These are phyloP conservation scores for Sugiyamaella boreocaroliniensis DNA, from an alignment of 805 yeast species.

Conservation along the genomic window DNA sequence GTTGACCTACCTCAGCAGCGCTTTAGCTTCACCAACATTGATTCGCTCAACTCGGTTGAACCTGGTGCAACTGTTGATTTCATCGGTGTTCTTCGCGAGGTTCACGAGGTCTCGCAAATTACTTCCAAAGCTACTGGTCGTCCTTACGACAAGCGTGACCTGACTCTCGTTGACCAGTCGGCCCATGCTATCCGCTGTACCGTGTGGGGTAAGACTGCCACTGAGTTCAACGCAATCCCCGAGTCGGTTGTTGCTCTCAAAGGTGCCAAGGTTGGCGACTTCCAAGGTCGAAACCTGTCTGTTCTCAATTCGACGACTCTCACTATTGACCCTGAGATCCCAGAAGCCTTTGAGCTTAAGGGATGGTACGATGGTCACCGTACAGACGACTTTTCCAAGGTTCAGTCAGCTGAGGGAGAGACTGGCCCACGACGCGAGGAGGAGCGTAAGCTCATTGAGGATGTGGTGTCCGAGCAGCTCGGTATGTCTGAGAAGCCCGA, in stretches of 20 bases:
- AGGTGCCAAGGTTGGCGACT: slow-evolving; percentile 84
- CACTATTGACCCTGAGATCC: slow-evolving; percentile 75
- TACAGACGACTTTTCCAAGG: slow-evolving; percentile 50
- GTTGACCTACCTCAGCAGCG: slow-evolving; percentile 67
- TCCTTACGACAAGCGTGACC: slow-evolving; percentile 87
- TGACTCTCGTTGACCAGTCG: slow-evolving; percentile 78
- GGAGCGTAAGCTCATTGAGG: slow-evolving; percentile 56
- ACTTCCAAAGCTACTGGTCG: slow-evolving; percentile 84
- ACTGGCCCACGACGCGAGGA: slow-evolving; percentile 32
- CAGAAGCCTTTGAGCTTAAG: slow-evolving; percentile 78
- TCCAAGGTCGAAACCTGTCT: slow-evolving; percentile 77
- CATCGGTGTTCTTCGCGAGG: slow-evolving; percentile 75
- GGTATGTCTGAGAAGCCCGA: slow-evolving; percentile 78
- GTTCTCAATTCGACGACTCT: slow-evolving; percentile 73
- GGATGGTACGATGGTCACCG: slow-evolving; percentile 94
- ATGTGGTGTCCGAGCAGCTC: slow-evolving; percentile 58
- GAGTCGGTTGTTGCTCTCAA: slow-evolving; percentile 80
- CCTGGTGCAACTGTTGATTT: slow-evolving; percentile 75
- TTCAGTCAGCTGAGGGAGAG: slow-evolving; percentile 35
- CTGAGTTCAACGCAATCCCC: slow-evolving; percentile 57
- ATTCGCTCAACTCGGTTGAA: slow-evolving; percentile 58
- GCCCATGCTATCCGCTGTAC: slow-evolving; percentile 72
- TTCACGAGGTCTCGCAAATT: slow-evolving; percentile 68
- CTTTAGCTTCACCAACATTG: slow-evolving; percentile 67
- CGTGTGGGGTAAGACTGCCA: slow-evolving; percentile 84